phyloP scores from a whole-genome alignment of 257 asterid species.

The Datura wrightii region DNA sequence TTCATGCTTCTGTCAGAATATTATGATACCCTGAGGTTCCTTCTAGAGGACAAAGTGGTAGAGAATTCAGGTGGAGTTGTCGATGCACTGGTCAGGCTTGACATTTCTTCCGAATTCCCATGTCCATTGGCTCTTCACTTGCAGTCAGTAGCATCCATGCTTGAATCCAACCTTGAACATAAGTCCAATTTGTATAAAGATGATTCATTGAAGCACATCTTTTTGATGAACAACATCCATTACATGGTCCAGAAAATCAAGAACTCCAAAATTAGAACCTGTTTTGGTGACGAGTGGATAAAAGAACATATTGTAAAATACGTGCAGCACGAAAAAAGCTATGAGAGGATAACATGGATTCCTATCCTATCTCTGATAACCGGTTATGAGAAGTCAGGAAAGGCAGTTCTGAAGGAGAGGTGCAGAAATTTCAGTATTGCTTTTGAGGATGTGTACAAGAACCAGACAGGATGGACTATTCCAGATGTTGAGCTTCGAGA shows the following conservation, averaged over 20 bases:
- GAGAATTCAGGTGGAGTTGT: slow-evolving; percentile 30
- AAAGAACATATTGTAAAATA: slow-evolving; percentile 46
- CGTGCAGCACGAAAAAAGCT: slow-evolving; percentile 55
- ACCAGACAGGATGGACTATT: slow-evolving; percentile 69
- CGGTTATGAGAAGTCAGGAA: slow-evolving; percentile 55
- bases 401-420: slow-evolving; percentile 62
- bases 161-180: slow-evolving; percentile 59
- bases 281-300: slow-evolving; percentile 73
- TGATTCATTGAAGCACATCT: slow-evolving; percentile 55
- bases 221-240: slow-evolving; percentile 78
- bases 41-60: slow-evolving; percentile 47
- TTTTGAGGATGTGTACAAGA: slow-evolving; percentile 70
- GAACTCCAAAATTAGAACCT: slow-evolving; percentile 49
- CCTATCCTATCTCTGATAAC: slow-evolving; percentile 43
- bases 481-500: slow-evolving; percentile 65
- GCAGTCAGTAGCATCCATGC: slow-evolving; percentile 48
- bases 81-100: slow-evolving; percentile 30
- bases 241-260: slow-evolving; percentile 68
- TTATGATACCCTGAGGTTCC: slow-evolving; percentile 50
- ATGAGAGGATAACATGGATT: slow-evolving; percentile 64
- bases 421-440: slow-evolving; percentile 51
- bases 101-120: slow-evolving; percentile 23
- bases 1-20: slow-evolving; percentile 61
- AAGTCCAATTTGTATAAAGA: slow-evolving; percentile 53
- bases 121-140: slow-evolving; percentile 51